Evolutionary conservation across 352 stramenopile genomes (phyloP).

Genomic region (Phytophthora cajani): DNA sequence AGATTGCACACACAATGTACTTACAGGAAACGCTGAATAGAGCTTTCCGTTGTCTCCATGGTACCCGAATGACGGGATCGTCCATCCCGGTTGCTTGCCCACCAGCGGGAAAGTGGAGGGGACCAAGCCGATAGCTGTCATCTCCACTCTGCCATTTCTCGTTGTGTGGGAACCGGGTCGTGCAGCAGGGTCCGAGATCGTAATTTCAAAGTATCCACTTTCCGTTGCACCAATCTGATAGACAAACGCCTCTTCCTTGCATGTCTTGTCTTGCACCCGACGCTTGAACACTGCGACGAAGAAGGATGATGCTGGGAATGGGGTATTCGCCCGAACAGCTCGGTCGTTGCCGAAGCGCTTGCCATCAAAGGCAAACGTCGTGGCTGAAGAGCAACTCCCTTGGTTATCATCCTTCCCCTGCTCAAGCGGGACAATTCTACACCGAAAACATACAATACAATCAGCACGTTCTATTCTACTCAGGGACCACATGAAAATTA

Average conservation of each 20-base stretch:
- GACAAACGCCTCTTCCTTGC: constrained; percentile 16
- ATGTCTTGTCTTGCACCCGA: neutral
- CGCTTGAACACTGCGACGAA: constrained; percentile 64
- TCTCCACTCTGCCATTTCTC: constrained; percentile 38
- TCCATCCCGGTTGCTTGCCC: constrained; percentile 76
- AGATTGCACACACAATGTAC: constrained; percentile 15
- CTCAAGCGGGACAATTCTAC: constrained; percentile 21
- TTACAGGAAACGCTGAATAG: constrained; percentile 54
- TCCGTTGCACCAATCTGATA: constrained; percentile 59
- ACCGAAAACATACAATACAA: neutral
- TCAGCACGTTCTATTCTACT: neutral
- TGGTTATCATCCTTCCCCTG: constrained; percentile 11
- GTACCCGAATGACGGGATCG: constrained; percentile 69
- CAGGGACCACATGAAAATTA: neutral
- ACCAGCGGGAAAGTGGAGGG: constrained; percentile 59
- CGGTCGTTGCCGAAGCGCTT: constrained; percentile 61
- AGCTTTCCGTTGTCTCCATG: constrained; percentile 80
- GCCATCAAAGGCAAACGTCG: constrained; percentile 55
- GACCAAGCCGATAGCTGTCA: constrained; percentile 70
- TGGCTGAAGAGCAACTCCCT: constrained; percentile 7
- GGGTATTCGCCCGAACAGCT: constrained; percentile 70
- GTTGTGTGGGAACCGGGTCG: constrained; percentile 11
- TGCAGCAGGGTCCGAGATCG: constrained; percentile 41
- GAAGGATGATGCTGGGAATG: constrained; percentile 62
- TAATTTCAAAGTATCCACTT: constrained; percentile 85